Conservation (phyloP, 2,329 filamentous ascomycete genomes). For the Ramularia endophylla region DNA sequence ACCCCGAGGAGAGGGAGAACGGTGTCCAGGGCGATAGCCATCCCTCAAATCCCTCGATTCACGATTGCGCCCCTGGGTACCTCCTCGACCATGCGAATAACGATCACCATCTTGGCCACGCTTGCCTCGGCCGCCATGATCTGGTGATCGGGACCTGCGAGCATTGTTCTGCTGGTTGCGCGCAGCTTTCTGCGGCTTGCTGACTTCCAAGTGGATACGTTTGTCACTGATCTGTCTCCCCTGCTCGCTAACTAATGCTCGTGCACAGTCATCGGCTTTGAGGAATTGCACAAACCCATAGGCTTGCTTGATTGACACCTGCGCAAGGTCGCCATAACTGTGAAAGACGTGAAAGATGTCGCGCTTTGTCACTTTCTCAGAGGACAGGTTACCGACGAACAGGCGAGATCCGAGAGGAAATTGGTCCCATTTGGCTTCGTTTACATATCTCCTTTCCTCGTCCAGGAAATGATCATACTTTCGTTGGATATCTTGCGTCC, state of each 20-base stretch:
- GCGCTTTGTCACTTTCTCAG: constrained; percentile 86
- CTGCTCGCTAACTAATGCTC: constrained; percentile 72
- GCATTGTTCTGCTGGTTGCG: constrained; percentile 27
- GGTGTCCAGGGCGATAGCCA: constrained; percentile 51
- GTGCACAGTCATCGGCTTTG: constrained; percentile 64
- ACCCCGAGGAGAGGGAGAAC: constrained; percentile 42
- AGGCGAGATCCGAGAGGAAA: constrained; percentile 72
- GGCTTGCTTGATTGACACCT: constrained; percentile 93
- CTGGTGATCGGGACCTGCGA: constrained; percentile 56
- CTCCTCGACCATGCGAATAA: constrained; percentile 27
- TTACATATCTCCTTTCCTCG: constrained; percentile 69
- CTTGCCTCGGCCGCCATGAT: constrained; percentile 46
- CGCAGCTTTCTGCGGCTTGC: constrained; percentile 63
- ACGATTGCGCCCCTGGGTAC: constrained; percentile 32
- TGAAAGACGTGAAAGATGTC: constrained; percentile 92
- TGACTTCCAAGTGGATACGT: constrained; percentile 80
- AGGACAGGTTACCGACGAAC: constrained; percentile 89
- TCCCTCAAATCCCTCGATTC: constrained; percentile 46
- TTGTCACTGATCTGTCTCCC: constrained; percentile 78
- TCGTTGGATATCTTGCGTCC: constrained; percentile 55
- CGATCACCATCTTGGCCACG: constrained; percentile 44
- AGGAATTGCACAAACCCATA: constrained; percentile 97
- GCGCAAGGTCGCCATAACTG: constrained; percentile 76
- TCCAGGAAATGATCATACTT: constrained; percentile 67
- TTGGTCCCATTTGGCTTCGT: constrained; percentile 73